Evolutionary conservation across 176 grass and related monocot species (phyloP).

Genomic region (Zoysia pacifica): DNA sequence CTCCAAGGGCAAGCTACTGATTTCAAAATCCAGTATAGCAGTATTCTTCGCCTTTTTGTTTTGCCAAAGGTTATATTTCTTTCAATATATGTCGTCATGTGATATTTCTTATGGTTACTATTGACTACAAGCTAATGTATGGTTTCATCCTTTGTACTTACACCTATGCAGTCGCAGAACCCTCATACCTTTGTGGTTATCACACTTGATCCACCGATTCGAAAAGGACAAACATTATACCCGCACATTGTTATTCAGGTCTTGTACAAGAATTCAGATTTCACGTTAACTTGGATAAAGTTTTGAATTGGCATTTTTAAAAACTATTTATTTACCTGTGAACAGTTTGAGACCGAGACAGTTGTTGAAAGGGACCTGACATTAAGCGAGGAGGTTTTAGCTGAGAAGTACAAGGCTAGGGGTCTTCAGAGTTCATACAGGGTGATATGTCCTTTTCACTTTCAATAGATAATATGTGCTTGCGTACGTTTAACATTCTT

Average conservation of each 20-base stretch:
- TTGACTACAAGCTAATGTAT: constrained; percentile 38
- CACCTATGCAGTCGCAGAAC: constrained; percentile 69
- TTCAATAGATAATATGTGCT: background rate
- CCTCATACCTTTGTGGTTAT: constrained; percentile 96
- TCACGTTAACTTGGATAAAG: constrained; percentile 29
- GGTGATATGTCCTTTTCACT: constrained; percentile 54
- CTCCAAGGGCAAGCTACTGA: constrained; percentile 96
- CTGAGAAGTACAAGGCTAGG: constrained; percentile 83
- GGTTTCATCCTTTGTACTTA: constrained; percentile 35
- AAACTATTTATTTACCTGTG: constrained; percentile 30
- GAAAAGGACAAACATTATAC: constrained; percentile 95
- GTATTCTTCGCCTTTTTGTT: constrained; percentile 87
- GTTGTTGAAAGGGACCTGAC: constrained; percentile 62
- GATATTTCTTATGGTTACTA: constrained; percentile 4
- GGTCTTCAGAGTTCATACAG: constrained; percentile 65
- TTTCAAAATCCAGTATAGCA: constrained; percentile 99
- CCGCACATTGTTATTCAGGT: constrained; percentile 99
- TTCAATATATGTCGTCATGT: constrained; percentile 5
- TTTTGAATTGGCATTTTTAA: constrained; percentile 2
- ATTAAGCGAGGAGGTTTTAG: constrained; percentile 69
- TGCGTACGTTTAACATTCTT: background rate
- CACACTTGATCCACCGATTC: constrained; percentile 93
- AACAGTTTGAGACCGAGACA: constrained; percentile 79
- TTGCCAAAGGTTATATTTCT: constrained; percentile 77
- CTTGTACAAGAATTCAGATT: constrained; percentile 24